Base-by-base conservation (phyloP, 768 basidiomycete genomes). In the Suillus sp. region DNA sequence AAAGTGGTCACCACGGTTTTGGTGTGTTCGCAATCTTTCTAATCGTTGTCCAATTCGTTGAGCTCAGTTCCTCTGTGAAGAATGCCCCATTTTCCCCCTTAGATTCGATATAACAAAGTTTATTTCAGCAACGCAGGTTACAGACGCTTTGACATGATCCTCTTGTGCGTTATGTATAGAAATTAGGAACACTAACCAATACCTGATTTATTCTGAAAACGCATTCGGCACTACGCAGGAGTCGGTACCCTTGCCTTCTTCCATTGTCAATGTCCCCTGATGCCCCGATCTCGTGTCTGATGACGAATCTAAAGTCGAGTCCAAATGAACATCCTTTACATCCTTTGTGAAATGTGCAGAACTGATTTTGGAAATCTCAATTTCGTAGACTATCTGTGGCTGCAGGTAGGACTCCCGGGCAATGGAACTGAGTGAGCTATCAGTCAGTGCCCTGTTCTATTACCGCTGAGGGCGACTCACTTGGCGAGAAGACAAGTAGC, bases 401-500 rank as follows among this genome's bases (percentile, higher is more conserved):
- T 34, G 13, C 35, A 75, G 63, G 42, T 73, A 76, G 22, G 74
- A 76, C 22, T 68, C 66, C 25, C 69, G 74, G 45, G 73, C 69
- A 65, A 74, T 63, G 6, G 71, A 59, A n/a, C 74, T 74, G 40
- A 34, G 4, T 0, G 14, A 42, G 1, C 54, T 45, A 10, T 70
- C 37, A 65, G 43, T 30, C 11, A n/a, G 27, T 20, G 9, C 18
- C 4, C 2, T 30, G 30, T n/a, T 32, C 0, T 35, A 22, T 22
- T 38, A 35, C 4, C n/a, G 2, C 40, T 27, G 16, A 3, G 10
- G 42, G 61, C 2, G 27, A 59, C 73, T 58, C 18, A 74, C 73
- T 74, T 74, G 16, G 73, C 62, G 66, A 74, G 74, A 2, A 74
- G 60, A 38, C 74, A 74, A 45, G 27, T 27, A 30, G 71, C 69